Conservation (phyloP, 2,329 filamentous ascomycete genomes). For the Trichoderma sp. region DNA sequence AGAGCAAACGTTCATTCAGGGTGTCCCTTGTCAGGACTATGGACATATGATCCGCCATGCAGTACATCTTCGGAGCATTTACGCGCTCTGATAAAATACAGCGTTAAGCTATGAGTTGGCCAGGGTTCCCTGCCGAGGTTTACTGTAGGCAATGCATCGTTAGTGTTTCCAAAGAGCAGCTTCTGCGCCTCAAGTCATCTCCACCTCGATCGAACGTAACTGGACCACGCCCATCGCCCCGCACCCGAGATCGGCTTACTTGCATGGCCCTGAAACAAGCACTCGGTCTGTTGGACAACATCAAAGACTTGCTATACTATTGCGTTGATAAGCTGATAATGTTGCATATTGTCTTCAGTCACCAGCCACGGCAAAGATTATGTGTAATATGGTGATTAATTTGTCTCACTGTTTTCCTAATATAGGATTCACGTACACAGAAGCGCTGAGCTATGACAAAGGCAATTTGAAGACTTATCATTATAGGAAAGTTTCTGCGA, state of each 20-base stretch:
- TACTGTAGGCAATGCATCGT: not conserved
- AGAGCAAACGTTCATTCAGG: not conserved
- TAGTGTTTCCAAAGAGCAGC: not conserved
- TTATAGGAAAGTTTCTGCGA: no score
- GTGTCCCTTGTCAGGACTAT: no score
- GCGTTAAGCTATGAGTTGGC: not conserved
- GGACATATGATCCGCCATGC: not conserved
- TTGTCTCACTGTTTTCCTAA: not conserved
- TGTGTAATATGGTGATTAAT: not conserved
- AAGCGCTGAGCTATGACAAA: no score
- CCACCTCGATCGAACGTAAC: not conserved
- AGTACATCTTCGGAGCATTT: not conserved
- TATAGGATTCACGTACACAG: not conserved
- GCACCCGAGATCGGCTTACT: slow-evolving; percentile 14
- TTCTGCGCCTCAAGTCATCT: not conserved
- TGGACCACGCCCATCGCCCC: not conserved
- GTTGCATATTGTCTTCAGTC: not conserved
- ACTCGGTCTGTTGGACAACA: not conserved
- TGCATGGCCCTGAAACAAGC: not conserved
- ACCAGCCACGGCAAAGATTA: not conserved
- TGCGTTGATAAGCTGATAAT: not conserved
- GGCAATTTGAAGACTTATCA: no score
- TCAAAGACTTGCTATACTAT: not conserved
- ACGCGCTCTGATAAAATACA: not conserved
- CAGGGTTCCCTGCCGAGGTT: not conserved